A percentile compares a stretch with the other conserved stretches of the same genome.
These are phyloP conservation scores for Solanum hybrid DNA, from an alignment of 305 asterid genomes.

Conservation along the genomic window DNA sequence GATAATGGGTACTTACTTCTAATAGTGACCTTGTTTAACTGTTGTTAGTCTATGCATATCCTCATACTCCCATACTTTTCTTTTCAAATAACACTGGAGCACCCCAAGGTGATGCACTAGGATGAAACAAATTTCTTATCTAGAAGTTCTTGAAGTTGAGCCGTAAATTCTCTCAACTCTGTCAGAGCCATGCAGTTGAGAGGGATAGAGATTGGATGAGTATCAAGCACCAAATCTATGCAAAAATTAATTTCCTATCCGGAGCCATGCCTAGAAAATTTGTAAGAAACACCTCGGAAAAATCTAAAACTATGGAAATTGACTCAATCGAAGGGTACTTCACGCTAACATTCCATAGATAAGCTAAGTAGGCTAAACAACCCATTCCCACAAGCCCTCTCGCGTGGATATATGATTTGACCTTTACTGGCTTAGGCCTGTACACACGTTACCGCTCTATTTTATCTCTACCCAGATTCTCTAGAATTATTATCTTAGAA, in stretches of 20 bases:
- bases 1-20: not conserved
- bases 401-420: not conserved
- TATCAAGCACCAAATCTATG: not conserved
- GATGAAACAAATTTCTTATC: not conserved
- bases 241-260: not conserved
- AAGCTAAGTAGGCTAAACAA: not conserved
- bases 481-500: not conserved
- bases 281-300: not conserved
- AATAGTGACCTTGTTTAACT: not conserved
- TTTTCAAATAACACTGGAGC: not conserved
- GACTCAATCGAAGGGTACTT: not conserved
- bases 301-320: not conserved
- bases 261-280: not conserved
- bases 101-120: not conserved
- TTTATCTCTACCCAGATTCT: not conserved
- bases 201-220: not conserved
- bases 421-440: not conserved
- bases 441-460: not conserved
- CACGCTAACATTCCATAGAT: not conserved
- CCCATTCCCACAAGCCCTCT: not conserved
- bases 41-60: not conserved
- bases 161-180: not conserved
- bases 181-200: not conserved
- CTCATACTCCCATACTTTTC: not conserved
- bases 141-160: not conserved